phyloP scores from a whole-genome alignment of 148 eudicot species.

The Rhododendron ovatum region DNA sequence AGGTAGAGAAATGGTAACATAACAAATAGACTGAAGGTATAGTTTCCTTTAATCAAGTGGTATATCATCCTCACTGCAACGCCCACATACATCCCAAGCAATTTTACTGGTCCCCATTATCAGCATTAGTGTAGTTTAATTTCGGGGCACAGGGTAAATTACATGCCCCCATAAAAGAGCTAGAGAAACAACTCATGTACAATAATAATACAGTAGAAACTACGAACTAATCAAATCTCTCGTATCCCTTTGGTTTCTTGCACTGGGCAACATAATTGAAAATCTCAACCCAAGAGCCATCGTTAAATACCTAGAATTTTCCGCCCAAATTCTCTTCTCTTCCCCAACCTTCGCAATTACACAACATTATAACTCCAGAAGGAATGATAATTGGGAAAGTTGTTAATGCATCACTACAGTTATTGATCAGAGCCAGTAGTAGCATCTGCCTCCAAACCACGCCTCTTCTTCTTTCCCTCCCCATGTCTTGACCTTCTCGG shows the following conservation, averaged over 20 bases:
- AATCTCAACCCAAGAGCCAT: not conserved
- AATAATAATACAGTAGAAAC: not conserved
- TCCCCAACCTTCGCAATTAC: not conserved
- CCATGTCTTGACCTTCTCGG: slow-evolving; percentile 94
- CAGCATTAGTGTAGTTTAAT: not conserved
- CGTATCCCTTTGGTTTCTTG: not conserved
- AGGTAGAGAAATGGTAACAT: not conserved
- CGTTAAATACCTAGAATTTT: not conserved
- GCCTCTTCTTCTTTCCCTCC: slow-evolving; percentile 86
- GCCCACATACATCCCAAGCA: not conserved
- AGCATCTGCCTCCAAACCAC: slow-evolving; percentile 15
- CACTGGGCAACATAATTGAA: not conserved
- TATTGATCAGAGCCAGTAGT: not conserved
- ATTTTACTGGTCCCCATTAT: not conserved
- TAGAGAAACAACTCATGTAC: not conserved
- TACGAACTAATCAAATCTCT: not conserved
- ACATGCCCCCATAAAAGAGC: not conserved
- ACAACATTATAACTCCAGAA: not conserved
- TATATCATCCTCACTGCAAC: not conserved
- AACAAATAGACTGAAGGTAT: not conserved
- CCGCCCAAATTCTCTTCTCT: not conserved
- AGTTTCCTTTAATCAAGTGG: not conserved
- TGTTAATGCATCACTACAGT: not conserved
- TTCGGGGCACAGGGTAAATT: not conserved
- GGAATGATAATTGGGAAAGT: not conserved